Base-by-base conservation (phyloP, 2,329 filamentous ascomycete species). In the Fusarium lyarnte region DNA sequence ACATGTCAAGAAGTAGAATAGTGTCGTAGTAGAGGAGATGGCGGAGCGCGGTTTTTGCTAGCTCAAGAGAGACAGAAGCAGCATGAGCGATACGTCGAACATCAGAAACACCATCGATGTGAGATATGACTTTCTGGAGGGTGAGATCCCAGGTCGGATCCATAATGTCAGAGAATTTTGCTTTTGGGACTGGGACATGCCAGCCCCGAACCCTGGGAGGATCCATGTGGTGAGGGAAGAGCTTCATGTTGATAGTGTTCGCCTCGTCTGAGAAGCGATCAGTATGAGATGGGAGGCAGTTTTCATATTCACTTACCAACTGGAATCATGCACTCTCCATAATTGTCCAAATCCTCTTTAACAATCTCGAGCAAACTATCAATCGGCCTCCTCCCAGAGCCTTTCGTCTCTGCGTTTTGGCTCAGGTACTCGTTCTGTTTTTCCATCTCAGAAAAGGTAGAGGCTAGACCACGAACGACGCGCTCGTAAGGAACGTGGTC, bases 291-390 rank as follows among this genome's bases (percentile, higher is more conserved):
- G 12, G 31, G 31, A 12, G 31, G 31, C 6, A 33, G 13, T 33
- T 5, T 13, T 33, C 31, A 33, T 33, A 33, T 12, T 33, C 31
- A 33, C 31, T 72, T 84, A 95, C 93, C 93, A 72, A 98, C 95
- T 1, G 95, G 95, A 78, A 98, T 97, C 95, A 97, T 97, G 86
- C 95, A 97, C 84, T 99, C 96, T 79, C 94, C 95, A 79, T 98
- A 99, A 77, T 97, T 97, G 79, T 98, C 98, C 75, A 99, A 80
- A 80, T 99, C 95, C 82, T 98, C 90, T 79, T 91, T 91, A 64
- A 93, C 87, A 69, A 92, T 92, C 82, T 92, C 94, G 75, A 98
- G 87, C 74, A 99, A 83, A 74, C 93, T 94, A 84, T 95, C 93
- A 78, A 97, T 97, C 7, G 89, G 85, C 81, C 93, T 84, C 84